Evolutionary conservation across 2,329 filamentous ascomycete genomes (phyloP), one percentile per base, ranked within the genome.

Genomic region (Aspergillus puulaauensis): DNA sequence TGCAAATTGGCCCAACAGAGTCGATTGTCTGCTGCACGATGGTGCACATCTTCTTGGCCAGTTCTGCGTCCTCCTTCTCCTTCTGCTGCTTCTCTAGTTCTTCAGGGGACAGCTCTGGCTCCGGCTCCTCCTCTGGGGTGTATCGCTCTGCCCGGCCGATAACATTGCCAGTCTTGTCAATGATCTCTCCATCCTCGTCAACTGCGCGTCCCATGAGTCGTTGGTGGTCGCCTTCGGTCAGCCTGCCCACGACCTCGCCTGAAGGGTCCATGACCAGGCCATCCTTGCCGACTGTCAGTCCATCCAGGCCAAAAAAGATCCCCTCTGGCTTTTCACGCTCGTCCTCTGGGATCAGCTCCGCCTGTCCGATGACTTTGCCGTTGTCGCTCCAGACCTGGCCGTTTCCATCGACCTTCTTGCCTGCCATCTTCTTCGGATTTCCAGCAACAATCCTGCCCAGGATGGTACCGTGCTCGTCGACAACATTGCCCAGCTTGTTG

Each of bases 121-220:
- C 33, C 1, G 47, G 47, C 33, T 50, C 4, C 17, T 82, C 75
- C 59, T 83, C 81, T 35, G 82, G 80, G 60, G 90, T 86, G 79
- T 85, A 90, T 52, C 87, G 84, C 68, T 91, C 87, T 3, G 86
- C 86, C 60, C 82, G 85, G 24, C 88, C 88, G 35, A 90, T 78
- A 12, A 80, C 79, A 66, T 90, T 90, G 12, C 87, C 87, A n/a
- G 80, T 77, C 62, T 82, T 84, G 67, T 90, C 87, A 3, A 87
- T 74, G 39, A 90, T 82, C 46, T 90, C 88, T 9, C 88, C 88
- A 58, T 90, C 87, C 27, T 86, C 78, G 57, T 90, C 87, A 15
- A 90, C 86, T 31, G 80, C 75, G 70, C 86, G 87, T 24, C 87
- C 87, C 54, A 84, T 81, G 17, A 90, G 80, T 55, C 81, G 81